These are phyloP conservation scores for Pulchroboletus neoregius DNA, from an alignment of 1,284 basidiomycete species.

Conservation along the genomic window DNA sequence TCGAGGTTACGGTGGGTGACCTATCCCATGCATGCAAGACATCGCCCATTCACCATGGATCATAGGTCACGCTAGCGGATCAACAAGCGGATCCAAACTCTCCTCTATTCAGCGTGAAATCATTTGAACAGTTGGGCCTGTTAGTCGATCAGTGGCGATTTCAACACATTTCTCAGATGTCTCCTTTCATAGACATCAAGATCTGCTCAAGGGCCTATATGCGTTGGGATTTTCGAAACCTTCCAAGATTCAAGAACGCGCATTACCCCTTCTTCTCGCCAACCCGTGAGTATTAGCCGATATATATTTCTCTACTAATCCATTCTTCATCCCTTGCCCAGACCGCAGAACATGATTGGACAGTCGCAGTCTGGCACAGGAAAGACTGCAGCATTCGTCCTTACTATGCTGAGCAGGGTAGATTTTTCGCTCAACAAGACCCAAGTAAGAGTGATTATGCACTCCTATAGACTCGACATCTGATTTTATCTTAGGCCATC, in stretches of 20 bases:
- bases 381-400: conserved; percentile 97
- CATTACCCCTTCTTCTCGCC: conserved; percentile 85
- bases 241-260: conserved; percentile 98
- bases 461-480: neutral
- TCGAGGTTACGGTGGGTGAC: conserved; percentile 63
- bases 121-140: conserved; percentile 94
- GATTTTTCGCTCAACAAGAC: conserved; percentile 82
- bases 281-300: conserved; percentile 69
- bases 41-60: conserved; percentile 12
- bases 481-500: conserved; percentile 58
- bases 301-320: neutral
- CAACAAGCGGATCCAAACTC: conserved; percentile 96
- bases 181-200: conserved; percentile 58
- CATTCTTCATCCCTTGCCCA: conserved; percentile 33
- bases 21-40: neutral
- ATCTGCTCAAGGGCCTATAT: conserved; percentile 95
- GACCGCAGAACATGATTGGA: conserved; percentile 97
- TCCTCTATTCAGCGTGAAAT: conserved; percentile 90
- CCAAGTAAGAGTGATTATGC: conserved; percentile 53
- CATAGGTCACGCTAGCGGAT: conserved; percentile 93
- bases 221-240: conserved; percentile 97
- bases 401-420: conserved; percentile 95
- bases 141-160: conserved; percentile 41
- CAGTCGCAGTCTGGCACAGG: conserved; percentile 99
- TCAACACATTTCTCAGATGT: conserved; percentile 10